Percentiles rank a stretch among this genome's conserved stretches.
These are phyloP conservation scores for Marasmius oreades DNA, from an alignment of 1,284 basidiomycete species.

Conservation along the genomic window DNA sequence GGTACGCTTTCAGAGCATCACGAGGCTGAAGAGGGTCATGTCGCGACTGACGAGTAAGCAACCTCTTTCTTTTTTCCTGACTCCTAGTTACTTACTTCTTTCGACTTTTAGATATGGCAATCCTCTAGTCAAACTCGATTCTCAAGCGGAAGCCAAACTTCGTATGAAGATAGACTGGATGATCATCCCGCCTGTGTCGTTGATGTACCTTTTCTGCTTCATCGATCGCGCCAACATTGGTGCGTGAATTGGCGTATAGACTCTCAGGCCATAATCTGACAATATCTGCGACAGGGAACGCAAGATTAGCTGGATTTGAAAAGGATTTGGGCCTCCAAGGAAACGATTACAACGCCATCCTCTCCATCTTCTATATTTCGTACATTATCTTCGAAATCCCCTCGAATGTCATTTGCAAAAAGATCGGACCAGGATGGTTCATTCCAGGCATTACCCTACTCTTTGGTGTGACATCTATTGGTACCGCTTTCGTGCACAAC, in stretches of 20 bases:
- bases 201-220: neutral
- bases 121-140: too few relatives aligned
- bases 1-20: too few relatives aligned
- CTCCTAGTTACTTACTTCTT: too few relatives aligned
- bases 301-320: neutral
- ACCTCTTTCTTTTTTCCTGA: too few relatives aligned
- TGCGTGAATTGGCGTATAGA: neutral
- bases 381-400: neutral
- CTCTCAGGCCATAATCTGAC: neutral
- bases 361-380: neutral
- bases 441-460: too few relatives aligned
- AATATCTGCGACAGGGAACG: neutral
- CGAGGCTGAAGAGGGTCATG: too few relatives aligned
- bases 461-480: too few relatives aligned
- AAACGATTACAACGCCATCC: neutral
- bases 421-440: too few relatives aligned
- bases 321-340: neutral
- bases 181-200: neutral
- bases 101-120: too few relatives aligned
- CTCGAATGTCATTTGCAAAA: too few relatives aligned
- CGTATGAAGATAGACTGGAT: neutral
- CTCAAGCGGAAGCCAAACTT: neutral
- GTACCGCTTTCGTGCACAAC: too few relatives aligned
- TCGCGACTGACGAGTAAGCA: too few relatives aligned
- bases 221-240: neutral